phyloP scores from a whole-genome alignment of 306 rosid species.

The Psophocarpus tetragonolobus region DNA sequence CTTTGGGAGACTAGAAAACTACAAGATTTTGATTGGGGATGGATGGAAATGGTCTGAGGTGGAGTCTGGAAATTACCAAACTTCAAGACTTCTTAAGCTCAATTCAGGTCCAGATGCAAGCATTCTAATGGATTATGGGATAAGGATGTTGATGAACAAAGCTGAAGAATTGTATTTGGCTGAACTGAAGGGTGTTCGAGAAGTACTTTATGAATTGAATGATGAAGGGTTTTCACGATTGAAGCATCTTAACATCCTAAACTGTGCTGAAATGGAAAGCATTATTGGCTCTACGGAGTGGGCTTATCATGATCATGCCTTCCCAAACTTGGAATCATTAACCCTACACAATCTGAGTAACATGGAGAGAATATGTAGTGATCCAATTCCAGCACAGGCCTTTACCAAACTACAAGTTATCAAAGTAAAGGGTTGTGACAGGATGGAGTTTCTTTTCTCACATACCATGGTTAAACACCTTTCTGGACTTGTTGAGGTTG shows the following conservation, averaged over 20 bases:
- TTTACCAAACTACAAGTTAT: slow-evolving; percentile 39
- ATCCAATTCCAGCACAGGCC: slow-evolving; percentile 29
- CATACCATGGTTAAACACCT: slow-evolving; percentile 36
- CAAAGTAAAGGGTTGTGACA: slow-evolving; percentile 35
- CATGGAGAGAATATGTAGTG: slow-evolving; percentile 44
- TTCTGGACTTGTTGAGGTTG: slow-evolving; percentile 37
- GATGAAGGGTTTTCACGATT: slow-evolving; percentile 39
- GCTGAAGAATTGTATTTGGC: slow-evolving; percentile 49
- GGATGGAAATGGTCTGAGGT: slow-evolving; percentile 25
- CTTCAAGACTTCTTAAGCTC: slow-evolving; percentile 33
- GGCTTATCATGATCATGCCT: slow-evolving; percentile 29
- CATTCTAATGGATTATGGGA: slow-evolving; percentile 34
- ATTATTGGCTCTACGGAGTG: slow-evolving; percentile 35
- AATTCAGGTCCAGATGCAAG: slow-evolving; percentile 10
- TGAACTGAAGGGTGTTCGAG: slow-evolving; percentile 39
- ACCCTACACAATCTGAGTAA: slow-evolving; percentile 32
- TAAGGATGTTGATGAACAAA: slow-evolving; percentile 23
- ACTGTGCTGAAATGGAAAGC: slow-evolving; percentile 32
- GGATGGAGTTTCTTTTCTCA: slow-evolving; percentile 40
- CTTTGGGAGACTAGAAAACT: slow-evolving; percentile 35
- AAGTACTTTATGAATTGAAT: slow-evolving; percentile 36
- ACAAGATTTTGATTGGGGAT: slow-evolving; percentile 39
- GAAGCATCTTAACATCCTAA: slow-evolving; percentile 45
- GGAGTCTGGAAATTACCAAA: neutral
- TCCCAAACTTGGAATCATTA: slow-evolving; percentile 41